Percentiles rank a stretch among this genome's conserved stretches.
These are phyloP conservation scores for Aspergillus arachidicola DNA, from an alignment of 2,329 filamentous ascomycete species.

Conservation along the genomic window DNA sequence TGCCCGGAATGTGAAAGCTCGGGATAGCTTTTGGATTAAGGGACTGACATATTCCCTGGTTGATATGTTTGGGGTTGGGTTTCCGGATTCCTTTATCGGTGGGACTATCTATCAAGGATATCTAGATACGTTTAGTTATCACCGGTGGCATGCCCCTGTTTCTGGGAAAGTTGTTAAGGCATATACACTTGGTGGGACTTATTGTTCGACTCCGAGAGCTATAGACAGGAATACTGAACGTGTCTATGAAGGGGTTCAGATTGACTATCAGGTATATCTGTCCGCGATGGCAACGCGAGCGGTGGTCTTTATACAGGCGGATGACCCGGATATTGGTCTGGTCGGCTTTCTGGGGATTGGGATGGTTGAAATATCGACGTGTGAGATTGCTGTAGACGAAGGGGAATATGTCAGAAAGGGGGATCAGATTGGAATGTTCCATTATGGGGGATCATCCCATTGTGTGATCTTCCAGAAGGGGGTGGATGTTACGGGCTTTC, in stretches of 20 bases:
- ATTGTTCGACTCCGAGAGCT: constrained; percentile 51
- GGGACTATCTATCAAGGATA: constrained; percentile 71
- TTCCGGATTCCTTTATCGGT: constrained; percentile 52
- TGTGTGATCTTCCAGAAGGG: not conserved
- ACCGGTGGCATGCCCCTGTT: constrained; percentile 69
- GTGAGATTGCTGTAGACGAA: constrained; percentile 66
- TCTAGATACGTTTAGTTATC: constrained; percentile 64
- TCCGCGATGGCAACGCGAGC: constrained; percentile 65
- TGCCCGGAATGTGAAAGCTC: constrained; percentile 46
- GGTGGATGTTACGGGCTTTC: not conserved
- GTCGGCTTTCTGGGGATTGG: constrained; percentile 66
- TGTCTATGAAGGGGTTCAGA: not conserved
- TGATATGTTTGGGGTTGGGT: constrained; percentile 62
- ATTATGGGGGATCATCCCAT: constrained; percentile 66
- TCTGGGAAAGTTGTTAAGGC: constrained; percentile 59
- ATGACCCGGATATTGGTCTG: constrained; percentile 63
- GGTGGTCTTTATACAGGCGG: constrained; percentile 68
- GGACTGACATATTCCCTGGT: constrained; percentile 65
- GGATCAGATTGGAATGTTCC: constrained; percentile 72
- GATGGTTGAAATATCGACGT: constrained; percentile 73
- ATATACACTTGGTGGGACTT: constrained; percentile 62
- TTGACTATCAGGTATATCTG: constrained; percentile 55
- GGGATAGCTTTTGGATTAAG: constrained; percentile 69
- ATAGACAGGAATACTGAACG: not conserved
- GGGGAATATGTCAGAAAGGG: constrained; percentile 68